These are phyloP conservation scores for Linnemannia exigua DNA, from an alignment of 192 early-diverging fungal genomes.

Conservation along the genomic window DNA sequence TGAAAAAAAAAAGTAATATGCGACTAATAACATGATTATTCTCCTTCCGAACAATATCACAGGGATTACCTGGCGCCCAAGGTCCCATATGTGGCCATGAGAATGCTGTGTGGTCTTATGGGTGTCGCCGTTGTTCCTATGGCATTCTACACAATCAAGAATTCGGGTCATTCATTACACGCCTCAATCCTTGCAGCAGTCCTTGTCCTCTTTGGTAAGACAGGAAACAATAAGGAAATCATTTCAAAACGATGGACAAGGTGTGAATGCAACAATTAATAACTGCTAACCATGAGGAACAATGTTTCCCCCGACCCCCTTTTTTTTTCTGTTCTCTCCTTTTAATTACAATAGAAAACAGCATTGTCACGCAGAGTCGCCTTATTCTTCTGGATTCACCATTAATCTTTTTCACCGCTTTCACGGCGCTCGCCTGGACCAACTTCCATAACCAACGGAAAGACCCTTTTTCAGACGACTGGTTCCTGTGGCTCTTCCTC, in stretches of 20 bases:
- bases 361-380: slow-evolving; percentile 90
- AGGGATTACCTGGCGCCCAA: slow-evolving; percentile 89
- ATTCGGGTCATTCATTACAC: slow-evolving; percentile 81
- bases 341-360: slow-evolving; percentile 80
- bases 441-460: slow-evolving; percentile 84
- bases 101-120: slow-evolving; percentile 80
- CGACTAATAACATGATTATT: background rate
- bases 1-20: background rate
- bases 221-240: background rate
- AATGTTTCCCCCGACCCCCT: too few relatives aligned
- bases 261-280: too few relatives aligned
- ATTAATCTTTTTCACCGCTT: slow-evolving; percentile 88
- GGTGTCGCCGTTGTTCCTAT: slow-evolving; percentile 89
- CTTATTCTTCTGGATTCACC: slow-evolving; percentile 95
- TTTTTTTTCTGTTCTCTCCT: too few relatives aligned
- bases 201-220: slow-evolving; percentile 84
- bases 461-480: slow-evolving; percentile 81
- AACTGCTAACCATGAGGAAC: too few relatives aligned
- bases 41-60: too few relatives aligned
- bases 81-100: slow-evolving; percentile 92
- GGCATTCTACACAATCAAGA: slow-evolving; percentile 85
- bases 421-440: slow-evolving; percentile 86
- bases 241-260: too few relatives aligned
- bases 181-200: slow-evolving; percentile 83
- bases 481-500: slow-evolving; percentile 90